Evolutionary conservation across 78 protist species (phyloP), one percentile per base, ranked within the genome.

Genomic region (Dictyostelium intermedium): DNA sequence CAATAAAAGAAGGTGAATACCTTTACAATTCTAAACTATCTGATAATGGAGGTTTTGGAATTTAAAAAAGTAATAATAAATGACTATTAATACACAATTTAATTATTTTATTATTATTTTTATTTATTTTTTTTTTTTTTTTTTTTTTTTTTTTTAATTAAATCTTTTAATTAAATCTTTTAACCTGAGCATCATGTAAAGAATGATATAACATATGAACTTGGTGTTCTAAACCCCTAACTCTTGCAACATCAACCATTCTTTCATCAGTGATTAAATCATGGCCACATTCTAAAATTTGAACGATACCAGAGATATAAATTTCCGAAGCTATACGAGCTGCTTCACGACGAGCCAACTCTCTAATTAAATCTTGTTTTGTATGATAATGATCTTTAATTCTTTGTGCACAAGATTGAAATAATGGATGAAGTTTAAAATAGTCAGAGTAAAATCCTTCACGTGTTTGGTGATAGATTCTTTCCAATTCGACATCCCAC

Each of bases 171-270:
- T 66, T 66, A 11, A 80, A 86, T 45, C 34, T 76, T 43, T 87
- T 61, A 13, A 78, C 53, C 14, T 89, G 94, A 6, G 82, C 47
- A 35, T 89, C 94, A 27, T 89, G 87, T 32, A 89, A 85, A 5
- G 94, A 74, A 43, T 89, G 94, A 45, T 89, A 89, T 18, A 89
- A 81, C 94, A 89, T 89, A 66, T 89, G 94, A 30, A 89, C 94
- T 50, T 89, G 94, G 45, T 89, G 94, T 35, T 89, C 94, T 7
- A 89, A 35, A 61, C 94, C 94, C 41, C 94, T 69, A 7, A 89
- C 94, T 66, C 94, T 83, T 10, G 94, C 94, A 69, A 89, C 94
- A 35, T 89, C 94, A 30, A 89, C 94, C 94, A 89, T 89, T 66
- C 94, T 69, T 66, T 89, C 94, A 34, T 89, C 94, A 10, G 94